Evolutionary conservation across 1,139 yeast genomes (phyloP).

Genomic region (Pneumocystis sp.): DNA sequence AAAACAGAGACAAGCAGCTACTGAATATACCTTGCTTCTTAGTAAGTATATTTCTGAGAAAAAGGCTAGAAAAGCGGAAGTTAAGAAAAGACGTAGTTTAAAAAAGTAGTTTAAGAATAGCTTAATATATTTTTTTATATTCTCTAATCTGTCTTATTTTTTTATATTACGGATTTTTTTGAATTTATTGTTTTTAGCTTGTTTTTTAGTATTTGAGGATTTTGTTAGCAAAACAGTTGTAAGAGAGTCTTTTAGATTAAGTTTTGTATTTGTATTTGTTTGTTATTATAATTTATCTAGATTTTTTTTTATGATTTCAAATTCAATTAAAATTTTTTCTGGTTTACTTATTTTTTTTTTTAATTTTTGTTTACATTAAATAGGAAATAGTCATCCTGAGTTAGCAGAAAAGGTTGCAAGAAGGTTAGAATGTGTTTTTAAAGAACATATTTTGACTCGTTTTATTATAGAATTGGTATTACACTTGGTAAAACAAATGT

Average conservation of each 20-base stretch:
- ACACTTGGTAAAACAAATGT: slow-evolving; percentile 12
- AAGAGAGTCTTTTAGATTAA: background rate
- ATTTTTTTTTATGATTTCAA: slow-evolving; percentile 5
- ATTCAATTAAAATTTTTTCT: slow-evolving; percentile 14
- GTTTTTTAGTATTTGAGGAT: background rate
- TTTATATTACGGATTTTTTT: background rate
- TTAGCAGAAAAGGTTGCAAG: slow-evolving; percentile 13
- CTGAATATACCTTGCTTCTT: slow-evolving; percentile 97
- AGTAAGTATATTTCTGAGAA: slow-evolving; percentile 97
- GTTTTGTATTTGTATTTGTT: background rate
- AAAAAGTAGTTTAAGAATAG: slow-evolving; percentile 2
- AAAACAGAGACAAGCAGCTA: slow-evolving; percentile 99
- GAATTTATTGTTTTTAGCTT: background rate
- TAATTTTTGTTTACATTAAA: background rate
- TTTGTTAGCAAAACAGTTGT: background rate
- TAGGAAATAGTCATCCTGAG: slow-evolving; percentile 12
- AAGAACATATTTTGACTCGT: background rate
- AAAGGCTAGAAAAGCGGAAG: slow-evolving; percentile 96
- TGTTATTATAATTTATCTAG: background rate
- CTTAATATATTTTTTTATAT: background rate
- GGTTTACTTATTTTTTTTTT: slow-evolving; percentile 3
- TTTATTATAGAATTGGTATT: slow-evolving; percentile 11
- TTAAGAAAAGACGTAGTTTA: slow-evolving; percentile 98
- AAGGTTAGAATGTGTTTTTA: slow-evolving; percentile 3
- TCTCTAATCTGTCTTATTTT: background rate